These are phyloP conservation scores for Auricularia auricula-judae DNA, from an alignment of 768 basidiomycete species.

Conservation along the genomic window DNA sequence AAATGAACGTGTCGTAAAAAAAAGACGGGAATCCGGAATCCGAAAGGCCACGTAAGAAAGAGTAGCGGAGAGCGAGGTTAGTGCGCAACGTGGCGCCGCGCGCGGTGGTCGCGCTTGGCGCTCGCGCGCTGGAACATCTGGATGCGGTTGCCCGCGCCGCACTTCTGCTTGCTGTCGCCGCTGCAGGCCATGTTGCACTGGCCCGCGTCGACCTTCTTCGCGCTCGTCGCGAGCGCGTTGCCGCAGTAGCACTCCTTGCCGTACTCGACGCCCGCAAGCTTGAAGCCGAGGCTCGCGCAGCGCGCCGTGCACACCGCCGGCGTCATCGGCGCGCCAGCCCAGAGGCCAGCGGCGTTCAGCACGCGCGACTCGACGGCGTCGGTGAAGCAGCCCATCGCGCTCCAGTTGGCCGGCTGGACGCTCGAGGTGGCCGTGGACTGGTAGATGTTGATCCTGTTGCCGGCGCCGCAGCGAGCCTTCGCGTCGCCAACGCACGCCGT, in stretches of 20 bases:
- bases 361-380: conserved; percentile 5
- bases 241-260: conserved; percentile 16
- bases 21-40: too few relatives aligned
- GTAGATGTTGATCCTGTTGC: not conserved
- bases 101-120: not conserved
- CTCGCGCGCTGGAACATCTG: not conserved
- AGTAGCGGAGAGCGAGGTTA: too few relatives aligned
- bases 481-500: conserved; percentile 7
- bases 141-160: conserved; percentile 3
- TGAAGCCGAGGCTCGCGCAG: conserved; percentile 11
- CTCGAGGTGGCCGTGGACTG: not conserved
- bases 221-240: conserved; percentile 12
- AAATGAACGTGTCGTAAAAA: too few relatives aligned
- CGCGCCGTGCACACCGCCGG: conserved; percentile 10
- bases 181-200: conserved; percentile 13
- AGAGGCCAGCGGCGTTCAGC: conserved; percentile 8
- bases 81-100: not conserved
- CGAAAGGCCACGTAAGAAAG: too few relatives aligned
- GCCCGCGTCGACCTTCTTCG: conserved; percentile 9
- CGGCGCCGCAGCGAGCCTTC: not conserved
- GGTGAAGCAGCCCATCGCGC: conserved; percentile 1
- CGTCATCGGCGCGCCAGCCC: conserved; percentile 10
- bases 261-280: conserved; percentile 17
- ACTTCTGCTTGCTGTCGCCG: not conserved
- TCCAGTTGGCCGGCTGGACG: not conserved